Evolutionary conservation across 2,329 filamentous ascomycete species (phyloP), one percentile per base, ranked within the genome.

Genomic region (Parascedosporium putredinis): DNA sequence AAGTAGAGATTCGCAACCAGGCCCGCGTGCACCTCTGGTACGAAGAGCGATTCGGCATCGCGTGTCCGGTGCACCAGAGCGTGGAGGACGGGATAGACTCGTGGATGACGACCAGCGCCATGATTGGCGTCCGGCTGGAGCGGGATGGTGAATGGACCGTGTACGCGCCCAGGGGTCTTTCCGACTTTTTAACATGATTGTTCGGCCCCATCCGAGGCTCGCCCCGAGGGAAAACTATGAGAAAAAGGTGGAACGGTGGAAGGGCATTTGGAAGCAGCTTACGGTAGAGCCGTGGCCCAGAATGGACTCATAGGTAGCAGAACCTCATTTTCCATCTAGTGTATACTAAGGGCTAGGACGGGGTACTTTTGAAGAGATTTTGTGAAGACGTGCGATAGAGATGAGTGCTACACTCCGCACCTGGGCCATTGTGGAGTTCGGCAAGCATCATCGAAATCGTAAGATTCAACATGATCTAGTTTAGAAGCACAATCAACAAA

Each of bases 21-120:
- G 64, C 65, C 2, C 59, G 65, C 7, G 65, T 67, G 9, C 65
- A 67, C 38, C 53, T 67, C 0, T 67, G 65, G 65, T 67, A 66
- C 18, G 55, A 55, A 45, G 36, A 58, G 27, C 64, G 62, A 34
- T 64, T 62, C 12, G 62, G 64, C 4, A 51, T 54, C 0, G 54
- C 58, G 1, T 66, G 63, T 23, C 55, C 64, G 1, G 55, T 54
- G 9, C 63, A 66, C 12, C 38, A 36, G 9, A 63, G 60, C 0
- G 57, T 58, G 0, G 65, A 67, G 27, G 59, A 55, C 1, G 63
- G 61, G 0, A 67, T 67, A 44, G 56, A 58, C 18, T 53, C 60
- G 0, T 67, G 64, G 64, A 60, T 64, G 12, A 59, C 63, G 1
- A 0, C n/a, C 20, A 16, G n/a, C 5, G 33, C 33, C n/a, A 5